Evolutionary conservation across 495 filamentous ascomycete genomes (phyloP).

Genomic region (Neurospora sp.): DNA sequence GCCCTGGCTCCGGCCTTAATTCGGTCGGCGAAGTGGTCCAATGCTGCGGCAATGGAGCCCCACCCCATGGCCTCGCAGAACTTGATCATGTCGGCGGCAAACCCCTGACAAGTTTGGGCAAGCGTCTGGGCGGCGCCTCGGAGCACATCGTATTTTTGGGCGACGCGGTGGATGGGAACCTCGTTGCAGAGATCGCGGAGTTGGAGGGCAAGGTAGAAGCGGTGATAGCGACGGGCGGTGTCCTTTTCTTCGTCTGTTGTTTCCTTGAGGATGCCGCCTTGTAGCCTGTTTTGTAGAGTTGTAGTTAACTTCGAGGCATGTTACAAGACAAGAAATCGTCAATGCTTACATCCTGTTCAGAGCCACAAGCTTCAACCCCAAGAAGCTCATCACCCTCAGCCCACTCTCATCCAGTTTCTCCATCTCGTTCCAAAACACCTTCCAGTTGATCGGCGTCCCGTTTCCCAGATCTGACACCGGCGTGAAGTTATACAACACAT

Average conservation of each 20-base stretch:
- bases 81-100: constrained; percentile 66
- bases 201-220: constrained; percentile 72
- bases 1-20: constrained; percentile 65
- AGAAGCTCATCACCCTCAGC: constrained; percentile 54
- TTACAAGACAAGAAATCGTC: neutral
- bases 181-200: constrained; percentile 78
- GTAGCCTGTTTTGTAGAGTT: constrained; percentile 42
- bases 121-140: constrained; percentile 64
- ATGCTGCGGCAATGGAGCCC: constrained; percentile 61
- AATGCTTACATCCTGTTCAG: constrained; percentile 59
- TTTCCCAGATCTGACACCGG: constrained; percentile 48
- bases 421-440: constrained; percentile 59
- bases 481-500: constrained; percentile 73
- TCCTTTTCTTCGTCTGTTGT: constrained; percentile 50
- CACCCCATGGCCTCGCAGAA: constrained; percentile 69
- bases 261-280: constrained; percentile 59
- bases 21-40: constrained; percentile 70
- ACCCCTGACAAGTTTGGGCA: constrained; percentile 67
- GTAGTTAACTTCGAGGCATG: constrained; percentile 16
- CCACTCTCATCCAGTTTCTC: constrained; percentile 62
- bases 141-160: constrained; percentile 57
- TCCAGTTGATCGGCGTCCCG: constrained; percentile 55
- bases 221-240: constrained; percentile 54
- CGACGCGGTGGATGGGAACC: constrained; percentile 58
- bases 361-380: constrained; percentile 58